A percentile compares a stretch with the other conserved stretches of the same genome.
These are phyloP conservation scores for Cyberlindnera veronae DNA, from an alignment of 805 yeast species.

Conservation along the genomic window DNA sequence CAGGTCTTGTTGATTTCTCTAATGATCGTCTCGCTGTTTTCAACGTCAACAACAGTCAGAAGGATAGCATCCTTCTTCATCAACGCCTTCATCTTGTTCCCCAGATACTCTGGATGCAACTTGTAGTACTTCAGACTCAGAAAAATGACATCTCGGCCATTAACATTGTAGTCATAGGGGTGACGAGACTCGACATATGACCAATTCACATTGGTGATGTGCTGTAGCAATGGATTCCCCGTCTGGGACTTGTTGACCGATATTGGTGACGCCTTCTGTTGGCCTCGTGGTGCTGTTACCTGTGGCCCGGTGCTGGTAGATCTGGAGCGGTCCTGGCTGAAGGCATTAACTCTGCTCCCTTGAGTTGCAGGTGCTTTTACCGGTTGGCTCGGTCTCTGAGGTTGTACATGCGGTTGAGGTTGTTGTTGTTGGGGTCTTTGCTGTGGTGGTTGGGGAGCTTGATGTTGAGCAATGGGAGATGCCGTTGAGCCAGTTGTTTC, in stretches of 20 bases:
- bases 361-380: conserved; percentile 5
- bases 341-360: conserved; percentile 24
- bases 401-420: neutral
- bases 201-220: conserved; percentile 53
- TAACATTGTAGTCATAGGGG: conserved; percentile 63
- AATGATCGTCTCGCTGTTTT: conserved; percentile 44
- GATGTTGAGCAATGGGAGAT: conserved; percentile 2
- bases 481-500: conserved; percentile 25
- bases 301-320: too few species aligned
- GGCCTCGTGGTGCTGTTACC: conserved; percentile 11
- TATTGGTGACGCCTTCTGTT: conserved; percentile 32
- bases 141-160: conserved; percentile 53
- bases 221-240: conserved; percentile 65
- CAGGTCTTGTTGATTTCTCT: conserved; percentile 39
- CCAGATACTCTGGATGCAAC: conserved; percentile 70
- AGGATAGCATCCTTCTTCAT: conserved; percentile 47
- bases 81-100: conserved; percentile 47
- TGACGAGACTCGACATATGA: conserved; percentile 42
- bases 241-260: conserved; percentile 63
- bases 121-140: conserved; percentile 71
- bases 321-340: conserved; percentile 19
- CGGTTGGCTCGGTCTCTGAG: conserved; percentile 2
- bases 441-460: too few species aligned
- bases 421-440: conserved; percentile 1
- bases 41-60: conserved; percentile 63